Base-by-base conservation (phyloP, 805 yeast genomes). In the Wickerhamiella kazuoi region DNA sequence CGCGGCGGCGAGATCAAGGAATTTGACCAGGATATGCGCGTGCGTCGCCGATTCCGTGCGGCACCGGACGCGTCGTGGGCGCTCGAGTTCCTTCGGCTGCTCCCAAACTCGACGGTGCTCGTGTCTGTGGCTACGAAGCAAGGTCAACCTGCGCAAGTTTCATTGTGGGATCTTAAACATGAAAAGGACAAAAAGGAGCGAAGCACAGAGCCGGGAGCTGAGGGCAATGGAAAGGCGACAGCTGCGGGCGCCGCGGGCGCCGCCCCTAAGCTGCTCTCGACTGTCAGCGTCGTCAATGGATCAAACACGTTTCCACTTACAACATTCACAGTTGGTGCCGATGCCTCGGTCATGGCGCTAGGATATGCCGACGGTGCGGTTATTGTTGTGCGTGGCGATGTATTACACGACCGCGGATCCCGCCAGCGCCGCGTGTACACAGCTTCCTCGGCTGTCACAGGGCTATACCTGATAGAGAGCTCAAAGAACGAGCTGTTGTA, bases 301-400 rank as follows among this genome's bases (percentile, higher is more conserved):
- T 67, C 69, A 34, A 83, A 86, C 54, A 70, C 82, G 2, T 80
- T 65, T 47, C 96, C 96, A 0, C 62, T 84, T 7, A 74, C 90
- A 3, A 68, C 80, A 24, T 68, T 79, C 44, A 65, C 68, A 14
- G 59, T 68, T 37, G 67, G 74, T 14, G 47, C 56, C 1, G 74
- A 70, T 43, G 69, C 76, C 44, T 67, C 81, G 2, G 70, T 80
- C 26, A 55, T 79, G 4, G 86, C 79, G 0, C 60, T 81, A 35
- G 94, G 94, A 0, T 81, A 74, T 49, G 77, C 86, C 13, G 78
- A 84, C 55, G 98, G 98, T 2, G 67, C 74, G 17, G 83, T 86
- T 2, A 62, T 86, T 2, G 60, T 86, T 5, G 71, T 86, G 0
- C 62, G 97, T 45, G 98, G 98, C 7, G 97, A 90, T 55, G 56